These are phyloP conservation scores for Cyclotella distinguenda DNA, from an alignment of 108 stramenopile genomes.

Conservation along the genomic window DNA sequence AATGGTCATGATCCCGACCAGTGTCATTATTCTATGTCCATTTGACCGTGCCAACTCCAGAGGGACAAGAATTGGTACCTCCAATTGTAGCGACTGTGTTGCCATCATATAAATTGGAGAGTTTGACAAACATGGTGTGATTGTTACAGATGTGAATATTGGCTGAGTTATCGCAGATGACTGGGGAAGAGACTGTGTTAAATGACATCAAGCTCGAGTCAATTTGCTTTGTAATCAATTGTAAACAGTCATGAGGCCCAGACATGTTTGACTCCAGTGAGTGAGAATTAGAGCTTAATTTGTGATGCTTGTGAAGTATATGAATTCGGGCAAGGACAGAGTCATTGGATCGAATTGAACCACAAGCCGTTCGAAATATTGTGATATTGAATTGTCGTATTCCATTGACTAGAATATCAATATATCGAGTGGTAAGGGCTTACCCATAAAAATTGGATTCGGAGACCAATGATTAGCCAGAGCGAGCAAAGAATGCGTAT, in stretches of 20 bases:
- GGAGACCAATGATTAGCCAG: too few species aligned
- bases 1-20: not conserved
- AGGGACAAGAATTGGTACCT: too few species aligned
- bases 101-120: not conserved
- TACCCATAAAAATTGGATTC: too few species aligned
- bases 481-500: not conserved
- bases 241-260: not conserved
- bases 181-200: not conserved
- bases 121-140: not conserved
- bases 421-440: too few species aligned
- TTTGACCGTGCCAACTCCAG: too few species aligned
- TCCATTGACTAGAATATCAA: too few species aligned
- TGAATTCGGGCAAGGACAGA: not conserved
- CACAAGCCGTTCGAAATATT: too few species aligned
- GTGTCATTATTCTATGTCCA: too few species aligned
- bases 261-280: not conserved
- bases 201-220: not conserved
- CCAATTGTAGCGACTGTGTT: constrained; percentile 8
- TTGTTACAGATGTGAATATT: constrained; percentile 14
- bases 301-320: not conserved
- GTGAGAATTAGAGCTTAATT: not conserved
- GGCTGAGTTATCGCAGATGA: constrained; percentile 12
- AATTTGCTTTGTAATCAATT: not conserved
- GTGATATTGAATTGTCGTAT: too few species aligned
- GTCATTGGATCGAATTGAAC: too few species aligned